Percentiles rank a stretch among this genome's conserved stretches.
Conservation (phyloP, 345 rosid species). For the Cardamine chenopodiifolia region DNA sequence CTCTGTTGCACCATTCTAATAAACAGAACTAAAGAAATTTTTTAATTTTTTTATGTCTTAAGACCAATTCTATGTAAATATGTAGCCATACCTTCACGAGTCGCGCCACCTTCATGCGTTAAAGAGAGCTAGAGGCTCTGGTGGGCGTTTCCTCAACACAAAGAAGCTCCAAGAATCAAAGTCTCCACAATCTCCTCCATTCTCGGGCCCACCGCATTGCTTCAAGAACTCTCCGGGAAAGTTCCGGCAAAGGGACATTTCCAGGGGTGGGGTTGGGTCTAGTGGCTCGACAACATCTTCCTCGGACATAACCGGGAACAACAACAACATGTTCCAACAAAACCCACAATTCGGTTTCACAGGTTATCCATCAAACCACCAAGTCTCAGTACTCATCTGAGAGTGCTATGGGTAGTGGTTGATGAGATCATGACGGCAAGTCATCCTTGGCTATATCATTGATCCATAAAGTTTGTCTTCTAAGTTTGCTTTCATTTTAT, state of each 20-base stretch:
- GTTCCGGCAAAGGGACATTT: slow-evolving; percentile 22
- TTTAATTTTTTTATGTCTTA: background rate
- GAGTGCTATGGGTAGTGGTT: slow-evolving; percentile 7
- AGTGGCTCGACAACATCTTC: slow-evolving; percentile 46
- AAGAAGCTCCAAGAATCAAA: slow-evolving; percentile 53
- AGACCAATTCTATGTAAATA: background rate
- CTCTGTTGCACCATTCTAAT: background rate
- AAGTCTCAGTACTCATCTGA: slow-evolving; percentile 43
- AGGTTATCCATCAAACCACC: slow-evolving; percentile 31
- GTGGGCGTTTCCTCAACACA: slow-evolving; percentile 71
- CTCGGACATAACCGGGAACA: slow-evolving; percentile 36
- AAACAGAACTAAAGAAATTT: background rate
- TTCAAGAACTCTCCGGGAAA: slow-evolving; percentile 24
- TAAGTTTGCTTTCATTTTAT: slow-evolving; percentile 6
- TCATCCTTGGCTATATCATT: slow-evolving; percentile 76
- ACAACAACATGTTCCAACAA: slow-evolving; percentile 17
- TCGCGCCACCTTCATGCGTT: slow-evolving; percentile 76
- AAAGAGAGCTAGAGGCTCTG: slow-evolving; percentile 70
- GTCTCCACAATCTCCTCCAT: slow-evolving; percentile 31
- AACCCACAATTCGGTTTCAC: slow-evolving; percentile 12
- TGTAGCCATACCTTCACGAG: slow-evolving; percentile 81
- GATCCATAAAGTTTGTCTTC: slow-evolving; percentile 7
- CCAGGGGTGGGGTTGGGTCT: slow-evolving; percentile 39
- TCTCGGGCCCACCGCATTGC: slow-evolving; percentile 2
- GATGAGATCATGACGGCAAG: slow-evolving; percentile 54